These are phyloP conservation scores for Yamagishiella unicocca DNA, from an alignment of 139 green algal genomes.

Conservation along the genomic window DNA sequence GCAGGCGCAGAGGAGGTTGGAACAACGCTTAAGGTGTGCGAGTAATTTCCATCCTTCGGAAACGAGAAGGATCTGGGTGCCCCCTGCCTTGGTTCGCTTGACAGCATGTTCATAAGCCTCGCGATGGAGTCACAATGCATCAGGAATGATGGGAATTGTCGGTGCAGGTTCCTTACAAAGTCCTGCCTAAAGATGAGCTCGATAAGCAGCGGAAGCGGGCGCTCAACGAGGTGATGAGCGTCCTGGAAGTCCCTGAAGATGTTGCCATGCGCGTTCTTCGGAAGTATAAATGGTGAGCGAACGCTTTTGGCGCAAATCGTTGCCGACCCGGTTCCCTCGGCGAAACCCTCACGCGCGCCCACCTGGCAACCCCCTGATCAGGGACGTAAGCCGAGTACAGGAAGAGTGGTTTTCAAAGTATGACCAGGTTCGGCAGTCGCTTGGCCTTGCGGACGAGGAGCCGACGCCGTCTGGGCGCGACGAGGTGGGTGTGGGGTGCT, in stretches of 20 bases:
- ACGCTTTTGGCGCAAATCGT: neutral
- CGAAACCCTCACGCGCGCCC: conserved; percentile 14
- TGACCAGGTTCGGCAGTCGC: conserved; percentile 71
- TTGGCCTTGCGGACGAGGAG: conserved; percentile 78
- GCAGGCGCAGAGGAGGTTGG: conserved; percentile 1
- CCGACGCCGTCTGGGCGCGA: conserved; percentile 23
- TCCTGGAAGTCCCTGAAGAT: conserved; percentile 75
- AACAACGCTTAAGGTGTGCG: neutral
- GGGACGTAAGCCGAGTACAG: conserved; percentile 83
- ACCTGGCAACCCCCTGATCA: conserved; percentile 35
- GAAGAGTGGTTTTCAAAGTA: conserved; percentile 94
- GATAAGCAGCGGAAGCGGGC: conserved; percentile 54
- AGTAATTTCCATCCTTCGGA: neutral
- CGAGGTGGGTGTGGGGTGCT: neutral
- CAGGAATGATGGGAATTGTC: too few relatives aligned
- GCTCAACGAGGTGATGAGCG: conserved; percentile 57
- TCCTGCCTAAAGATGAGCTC: conserved; percentile 61
- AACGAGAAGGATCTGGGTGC: neutral
- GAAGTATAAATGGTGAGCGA: conserved; percentile 82
- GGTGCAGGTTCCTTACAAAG: conserved; percentile 50
- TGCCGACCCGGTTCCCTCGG: neutral
- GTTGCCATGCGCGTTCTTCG: conserved; percentile 79
- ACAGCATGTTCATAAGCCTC: too few relatives aligned
- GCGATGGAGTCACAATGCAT: too few relatives aligned
- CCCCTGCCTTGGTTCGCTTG: too few relatives aligned